Conservation (phyloP, 1,284 basidiomycete genomes). For the Rhodotorula mucilaginosa region DNA sequence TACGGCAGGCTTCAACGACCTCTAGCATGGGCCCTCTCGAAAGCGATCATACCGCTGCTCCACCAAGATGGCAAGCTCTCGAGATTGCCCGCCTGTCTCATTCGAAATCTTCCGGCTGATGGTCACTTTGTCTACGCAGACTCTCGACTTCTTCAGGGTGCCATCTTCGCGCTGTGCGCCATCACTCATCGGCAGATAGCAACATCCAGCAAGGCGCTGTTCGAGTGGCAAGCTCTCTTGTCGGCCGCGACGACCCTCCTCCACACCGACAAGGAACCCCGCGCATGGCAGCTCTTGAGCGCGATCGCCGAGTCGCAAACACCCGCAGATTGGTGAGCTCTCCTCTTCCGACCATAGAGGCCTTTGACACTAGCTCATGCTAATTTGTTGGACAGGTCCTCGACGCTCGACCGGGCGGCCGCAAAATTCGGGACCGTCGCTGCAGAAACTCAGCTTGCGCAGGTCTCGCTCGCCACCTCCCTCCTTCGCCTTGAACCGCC, state of each 20-base stretch:
- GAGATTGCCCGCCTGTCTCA: too few relatives aligned
- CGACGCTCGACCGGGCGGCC: background rate
- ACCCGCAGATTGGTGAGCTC: slow-evolving; percentile 41
- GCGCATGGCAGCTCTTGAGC: slow-evolving; percentile 3
- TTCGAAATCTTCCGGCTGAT: too few relatives aligned
- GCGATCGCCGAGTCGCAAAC: background rate
- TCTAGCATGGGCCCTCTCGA: slow-evolving; percentile 11
- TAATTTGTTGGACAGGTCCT: background rate
- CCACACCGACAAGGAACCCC: background rate
- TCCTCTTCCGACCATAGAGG: slow-evolving; percentile 42
- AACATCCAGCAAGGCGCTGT: background rate
- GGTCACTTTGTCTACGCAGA: background rate
- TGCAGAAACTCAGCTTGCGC: slow-evolving; percentile 2
- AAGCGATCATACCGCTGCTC: background rate
- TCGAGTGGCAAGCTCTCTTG: background rate
- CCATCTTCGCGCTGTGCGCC: background rate
- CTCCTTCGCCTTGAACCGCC: background rate
- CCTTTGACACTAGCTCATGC: background rate
- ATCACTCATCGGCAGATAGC: background rate
- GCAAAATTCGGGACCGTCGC: background rate
- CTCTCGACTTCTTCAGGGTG: background rate
- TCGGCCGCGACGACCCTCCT: background rate
- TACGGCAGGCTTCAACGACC: slow-evolving; percentile 26
- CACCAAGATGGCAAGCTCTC: background rate
- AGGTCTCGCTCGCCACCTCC: slow-evolving; percentile 11